Evolutionary conservation across 768 basidiomycete genomes (phyloP).

Genomic region (Epithele typhae): DNA sequence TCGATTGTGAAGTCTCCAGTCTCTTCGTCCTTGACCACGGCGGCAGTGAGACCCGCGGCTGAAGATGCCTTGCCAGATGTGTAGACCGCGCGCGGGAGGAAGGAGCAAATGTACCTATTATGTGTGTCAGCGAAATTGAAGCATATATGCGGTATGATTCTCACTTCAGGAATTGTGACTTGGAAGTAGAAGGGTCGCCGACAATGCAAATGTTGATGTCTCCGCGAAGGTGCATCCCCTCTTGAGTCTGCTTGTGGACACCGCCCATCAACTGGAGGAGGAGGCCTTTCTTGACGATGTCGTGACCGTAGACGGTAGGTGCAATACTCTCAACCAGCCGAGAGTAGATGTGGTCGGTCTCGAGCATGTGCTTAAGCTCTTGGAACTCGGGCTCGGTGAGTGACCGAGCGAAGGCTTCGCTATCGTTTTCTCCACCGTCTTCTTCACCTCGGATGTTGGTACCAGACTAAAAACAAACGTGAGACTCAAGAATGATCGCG

Average conservation of each 20-base stretch:
- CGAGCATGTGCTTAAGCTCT: slow-evolving; percentile 91
- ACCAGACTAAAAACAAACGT: no score
- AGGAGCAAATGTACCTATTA: slow-evolving; percentile 90
- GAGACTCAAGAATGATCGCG: no score
- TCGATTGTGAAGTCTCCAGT: slow-evolving; percentile 99
- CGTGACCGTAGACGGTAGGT: slow-evolving; percentile 97
- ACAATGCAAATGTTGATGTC: slow-evolving; percentile 99
- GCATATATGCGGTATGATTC: background rate
- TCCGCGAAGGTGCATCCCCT: slow-evolving; percentile 97
- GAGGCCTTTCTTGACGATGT: slow-evolving; percentile 98
- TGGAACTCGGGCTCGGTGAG: slow-evolving; percentile 94
- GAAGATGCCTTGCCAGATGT: slow-evolving; percentile 99
- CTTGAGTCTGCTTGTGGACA: slow-evolving; percentile 92
- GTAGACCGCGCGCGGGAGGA: slow-evolving; percentile 96
- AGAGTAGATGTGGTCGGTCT: slow-evolving; percentile 91
- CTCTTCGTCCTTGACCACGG: slow-evolving; percentile 97
- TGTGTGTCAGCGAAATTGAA: background rate
- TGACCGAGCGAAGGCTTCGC: slow-evolving; percentile 81
- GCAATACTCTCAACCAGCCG: slow-evolving; percentile 93
- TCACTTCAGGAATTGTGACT: slow-evolving; percentile 97
- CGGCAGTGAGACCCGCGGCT: slow-evolving; percentile 97
- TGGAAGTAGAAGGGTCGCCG: slow-evolving; percentile 96
- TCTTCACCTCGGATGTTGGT: slow-evolving; percentile 91
- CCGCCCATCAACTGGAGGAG: slow-evolving; percentile 97
- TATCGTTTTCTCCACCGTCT: slow-evolving; percentile 71